Conservation (phyloP, 805 yeast genomes). For the Naumovozyma baii region DNA sequence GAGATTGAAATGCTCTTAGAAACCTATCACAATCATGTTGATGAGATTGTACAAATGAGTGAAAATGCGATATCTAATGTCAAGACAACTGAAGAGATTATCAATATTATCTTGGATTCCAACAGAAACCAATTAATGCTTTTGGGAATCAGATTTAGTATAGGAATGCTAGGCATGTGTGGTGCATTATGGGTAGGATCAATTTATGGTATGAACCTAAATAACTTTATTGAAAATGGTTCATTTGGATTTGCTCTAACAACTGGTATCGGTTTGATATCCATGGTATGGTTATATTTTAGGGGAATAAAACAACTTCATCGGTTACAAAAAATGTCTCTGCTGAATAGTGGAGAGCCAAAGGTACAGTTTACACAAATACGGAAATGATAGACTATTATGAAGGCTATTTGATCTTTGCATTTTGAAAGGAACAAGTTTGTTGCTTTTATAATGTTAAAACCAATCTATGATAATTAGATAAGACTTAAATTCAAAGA, state of each 20-base stretch:
- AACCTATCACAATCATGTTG: slow-evolving; percentile 81
- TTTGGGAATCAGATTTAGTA: slow-evolving; percentile 71
- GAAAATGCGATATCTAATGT: slow-evolving; percentile 74
- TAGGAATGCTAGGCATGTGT: slow-evolving; percentile 75
- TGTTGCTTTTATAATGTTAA: no score
- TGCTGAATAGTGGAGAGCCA: slow-evolving; percentile 36
- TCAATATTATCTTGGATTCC: slow-evolving; percentile 84
- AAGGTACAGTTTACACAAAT: background rate
- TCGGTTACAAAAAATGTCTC: slow-evolving; percentile 63
- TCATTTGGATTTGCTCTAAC: slow-evolving; percentile 57
- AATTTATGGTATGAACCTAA: slow-evolving; percentile 91
- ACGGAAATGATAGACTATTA: background rate
- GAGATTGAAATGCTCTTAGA: slow-evolving; percentile 88
- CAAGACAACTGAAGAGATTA: slow-evolving; percentile 87
- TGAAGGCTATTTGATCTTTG: no score
- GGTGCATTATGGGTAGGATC: slow-evolving; percentile 75
- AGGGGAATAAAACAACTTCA: slow-evolving; percentile 49
- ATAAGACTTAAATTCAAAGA: no score
- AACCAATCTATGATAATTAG: no score
- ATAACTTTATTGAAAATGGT: slow-evolving; percentile 81
- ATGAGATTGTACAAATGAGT: slow-evolving; percentile 87
- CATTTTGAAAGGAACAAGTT: no score
- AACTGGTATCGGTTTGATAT: slow-evolving; percentile 32
- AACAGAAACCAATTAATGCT: slow-evolving; percentile 90
- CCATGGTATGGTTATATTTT: slow-evolving; percentile 40